Conservation (phyloP, 495 filamentous ascomycete genomes). For the Penicillium paxilli region DNA sequence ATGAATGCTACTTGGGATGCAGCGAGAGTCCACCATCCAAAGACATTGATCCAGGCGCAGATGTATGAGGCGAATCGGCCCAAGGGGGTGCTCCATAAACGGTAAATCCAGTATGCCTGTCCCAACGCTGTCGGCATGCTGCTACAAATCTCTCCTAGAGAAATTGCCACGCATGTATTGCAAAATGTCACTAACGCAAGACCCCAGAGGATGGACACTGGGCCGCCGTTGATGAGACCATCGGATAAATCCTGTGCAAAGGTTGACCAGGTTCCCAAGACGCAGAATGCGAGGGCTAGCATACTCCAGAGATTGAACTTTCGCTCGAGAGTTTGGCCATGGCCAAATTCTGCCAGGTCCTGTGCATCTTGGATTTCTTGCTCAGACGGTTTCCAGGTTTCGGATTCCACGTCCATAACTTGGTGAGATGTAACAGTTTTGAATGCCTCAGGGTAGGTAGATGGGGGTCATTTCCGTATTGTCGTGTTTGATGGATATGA, state of each 20-base stretch:
- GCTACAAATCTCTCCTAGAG: conserved; percentile 45
- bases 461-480: conserved; percentile 17
- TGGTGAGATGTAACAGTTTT: not conserved
- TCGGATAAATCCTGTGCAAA: conserved; percentile 45
- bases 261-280: conserved; percentile 47
- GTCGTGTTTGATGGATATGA: no score
- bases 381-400: conserved; percentile 34
- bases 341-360: conserved; percentile 51
- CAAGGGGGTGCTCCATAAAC: conserved; percentile 34
- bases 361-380: conserved; percentile 44
- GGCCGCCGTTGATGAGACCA: conserved; percentile 44
- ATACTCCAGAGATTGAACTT: conserved; percentile 52
- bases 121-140: conserved; percentile 48
- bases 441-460: not conserved
- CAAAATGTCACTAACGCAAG: conserved; percentile 40
- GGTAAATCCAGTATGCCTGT: conserved; percentile 46
- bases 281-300: conserved; percentile 44
- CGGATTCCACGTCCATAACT: conserved; percentile 34
- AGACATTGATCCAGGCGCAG: conserved; percentile 51
- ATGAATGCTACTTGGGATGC: conserved; percentile 49
- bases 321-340: conserved; percentile 46
- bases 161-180: conserved; percentile 46
- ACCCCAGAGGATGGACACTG: conserved; percentile 50
- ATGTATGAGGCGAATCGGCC: conserved; percentile 46
- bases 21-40: conserved; percentile 49